Conservation (phyloP, 1,284 basidiomycete species). For the Phellopilus nigrolimitatus region DNA sequence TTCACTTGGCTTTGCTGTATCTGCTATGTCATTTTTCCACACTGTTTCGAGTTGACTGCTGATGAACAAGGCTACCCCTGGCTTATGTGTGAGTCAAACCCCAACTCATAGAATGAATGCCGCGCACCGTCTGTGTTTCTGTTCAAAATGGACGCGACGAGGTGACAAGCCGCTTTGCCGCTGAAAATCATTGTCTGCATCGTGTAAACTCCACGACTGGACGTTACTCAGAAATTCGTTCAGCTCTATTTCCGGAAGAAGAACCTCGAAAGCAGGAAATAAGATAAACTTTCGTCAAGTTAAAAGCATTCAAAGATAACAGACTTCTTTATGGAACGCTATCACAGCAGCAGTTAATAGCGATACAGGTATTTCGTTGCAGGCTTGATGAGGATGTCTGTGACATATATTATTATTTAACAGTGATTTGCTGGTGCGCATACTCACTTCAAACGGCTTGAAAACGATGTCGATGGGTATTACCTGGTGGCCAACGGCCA, state of each 20-base stretch:
- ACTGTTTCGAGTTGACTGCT: conserved; percentile 38
- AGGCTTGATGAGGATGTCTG: conserved; percentile 33
- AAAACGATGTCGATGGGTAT: conserved; percentile 37
- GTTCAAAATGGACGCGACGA: conserved; percentile 14
- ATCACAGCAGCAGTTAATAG: conserved; percentile 66
- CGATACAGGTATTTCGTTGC: conserved; percentile 58
- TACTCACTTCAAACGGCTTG: conserved; percentile 42
- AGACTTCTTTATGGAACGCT: conserved; percentile 61
- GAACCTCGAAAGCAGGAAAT: conserved; percentile 4
- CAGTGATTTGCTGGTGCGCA: background rate
- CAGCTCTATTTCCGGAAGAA: conserved; percentile 5
- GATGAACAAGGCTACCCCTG: conserved; percentile 49
- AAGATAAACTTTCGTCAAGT: background rate
- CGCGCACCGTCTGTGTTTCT: conserved; percentile 16
- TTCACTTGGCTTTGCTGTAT: conserved; percentile 28
- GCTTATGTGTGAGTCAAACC: background rate
- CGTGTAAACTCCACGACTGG: conserved; percentile 12
- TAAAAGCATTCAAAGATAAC: conserved; percentile 17
- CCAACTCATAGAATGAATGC: conserved; percentile 23
- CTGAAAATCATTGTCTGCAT: conserved; percentile 6
- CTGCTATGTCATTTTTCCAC: conserved; percentile 44
- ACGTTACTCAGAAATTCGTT: conserved; percentile 4
- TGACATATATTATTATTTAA: conserved; percentile 31
- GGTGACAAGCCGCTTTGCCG: conserved; percentile 8
- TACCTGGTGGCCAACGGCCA: conserved; percentile 53